Conservation (phyloP, 1,284 basidiomycete genomes). For the Kwoniella shivajii region DNA sequence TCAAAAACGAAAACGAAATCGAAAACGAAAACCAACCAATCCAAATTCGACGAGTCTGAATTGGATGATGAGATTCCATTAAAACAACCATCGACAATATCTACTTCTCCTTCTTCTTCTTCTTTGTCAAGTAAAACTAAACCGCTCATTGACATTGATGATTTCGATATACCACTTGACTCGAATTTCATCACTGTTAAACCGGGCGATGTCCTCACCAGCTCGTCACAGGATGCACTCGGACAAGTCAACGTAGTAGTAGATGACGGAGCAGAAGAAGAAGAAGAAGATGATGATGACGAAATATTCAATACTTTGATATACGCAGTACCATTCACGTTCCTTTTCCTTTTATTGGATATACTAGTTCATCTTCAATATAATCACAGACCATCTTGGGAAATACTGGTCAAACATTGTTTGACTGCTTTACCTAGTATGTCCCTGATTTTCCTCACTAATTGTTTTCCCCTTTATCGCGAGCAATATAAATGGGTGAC, state of each 20-base stretch:
- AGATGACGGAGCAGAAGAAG: conserved; percentile 16
- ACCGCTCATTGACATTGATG: not conserved
- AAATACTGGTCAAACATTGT: conserved; percentile 26
- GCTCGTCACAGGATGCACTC: not conserved
- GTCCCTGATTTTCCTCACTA: conserved; percentile 4
- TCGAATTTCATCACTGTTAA: not conserved
- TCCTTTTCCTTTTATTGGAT: conserved; percentile 50
- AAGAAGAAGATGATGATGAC: conserved; percentile 33
- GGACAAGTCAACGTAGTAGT: not conserved
- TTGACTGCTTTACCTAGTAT: conserved; percentile 42
- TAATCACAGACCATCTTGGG: conserved; percentile 29
- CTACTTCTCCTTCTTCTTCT: not conserved
- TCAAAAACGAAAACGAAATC: not conserved
- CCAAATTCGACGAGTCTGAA: too few species aligned
- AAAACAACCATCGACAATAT: not conserved
- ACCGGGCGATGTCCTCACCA: conserved; percentile 1
- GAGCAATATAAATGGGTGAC: not conserved
- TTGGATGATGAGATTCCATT: not conserved
- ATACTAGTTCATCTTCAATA: conserved; percentile 50
- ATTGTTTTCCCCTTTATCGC: not conserved
- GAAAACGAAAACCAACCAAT: not conserved
- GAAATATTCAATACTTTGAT: conserved; percentile 51
- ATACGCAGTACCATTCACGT: conserved; percentile 48
- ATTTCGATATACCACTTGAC: not conserved
- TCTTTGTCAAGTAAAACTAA: not conserved